phyloP scores from a whole-genome alignment of 805 yeast species.

The Wickerhamomyces sydowiorum region DNA sequence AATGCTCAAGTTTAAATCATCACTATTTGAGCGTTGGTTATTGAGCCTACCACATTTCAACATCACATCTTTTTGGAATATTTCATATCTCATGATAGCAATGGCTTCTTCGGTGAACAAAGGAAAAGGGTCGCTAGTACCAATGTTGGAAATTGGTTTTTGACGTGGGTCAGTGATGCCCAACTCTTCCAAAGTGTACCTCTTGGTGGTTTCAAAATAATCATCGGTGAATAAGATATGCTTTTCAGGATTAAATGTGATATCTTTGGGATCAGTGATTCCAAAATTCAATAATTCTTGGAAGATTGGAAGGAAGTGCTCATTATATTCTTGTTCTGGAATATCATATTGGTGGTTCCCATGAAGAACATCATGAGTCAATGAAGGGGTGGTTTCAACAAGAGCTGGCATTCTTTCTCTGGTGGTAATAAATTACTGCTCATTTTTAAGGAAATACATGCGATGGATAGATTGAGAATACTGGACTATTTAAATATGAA shows the following conservation, averaged over 20 bases:
- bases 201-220: constrained; percentile 29
- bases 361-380: constrained; percentile 6
- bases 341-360: constrained; percentile 1
- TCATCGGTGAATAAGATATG: constrained; percentile 35
- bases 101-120: constrained; percentile 56
- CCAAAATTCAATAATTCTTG: constrained; percentile 10
- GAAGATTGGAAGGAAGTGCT: constrained; percentile 3
- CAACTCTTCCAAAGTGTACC: constrained; percentile 42
- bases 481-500: no score
- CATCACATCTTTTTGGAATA: constrained; percentile 41
- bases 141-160: constrained; percentile 47
- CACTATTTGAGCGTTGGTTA: constrained; percentile 39
- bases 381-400: background rate
- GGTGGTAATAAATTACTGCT: no score
- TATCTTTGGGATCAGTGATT: constrained; percentile 17
- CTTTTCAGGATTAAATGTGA: constrained; percentile 30
- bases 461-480: no score
- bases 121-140: constrained; percentile 56
- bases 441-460: no score
- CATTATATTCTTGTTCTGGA: constrained; percentile 5
- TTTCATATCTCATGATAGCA: constrained; percentile 51
- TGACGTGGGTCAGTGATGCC: constrained; percentile 32
- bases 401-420: background rate
- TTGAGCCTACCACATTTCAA: constrained; percentile 37
- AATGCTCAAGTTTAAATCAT: constrained; percentile 38